Evolutionary conservation across 176 grass and related monocot genomes (phyloP).

Genomic region (Paspalum vaginatum): DNA sequence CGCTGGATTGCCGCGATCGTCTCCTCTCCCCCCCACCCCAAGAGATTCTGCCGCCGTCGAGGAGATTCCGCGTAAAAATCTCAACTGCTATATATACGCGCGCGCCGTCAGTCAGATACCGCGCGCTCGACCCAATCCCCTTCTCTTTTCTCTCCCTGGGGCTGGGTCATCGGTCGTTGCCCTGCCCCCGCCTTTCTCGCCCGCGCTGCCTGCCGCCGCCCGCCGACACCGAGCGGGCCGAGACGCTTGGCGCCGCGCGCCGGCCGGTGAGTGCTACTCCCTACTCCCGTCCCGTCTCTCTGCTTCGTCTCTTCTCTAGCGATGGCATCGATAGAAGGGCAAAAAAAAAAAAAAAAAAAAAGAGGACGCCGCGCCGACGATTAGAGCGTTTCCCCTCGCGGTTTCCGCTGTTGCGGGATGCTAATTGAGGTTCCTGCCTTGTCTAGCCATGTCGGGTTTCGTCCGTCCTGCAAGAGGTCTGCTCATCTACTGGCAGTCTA

Average conservation of each 20-base stretch:
- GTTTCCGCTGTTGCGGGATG: not conserved
- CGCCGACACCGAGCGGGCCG: slow-evolving; percentile 3
- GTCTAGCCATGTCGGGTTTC: not conserved
- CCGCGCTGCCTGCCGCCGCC: not conserved
- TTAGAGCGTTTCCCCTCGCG: not conserved
- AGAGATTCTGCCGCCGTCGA: slow-evolving; percentile 21
- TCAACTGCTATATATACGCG: not conserved
- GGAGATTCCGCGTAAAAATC: not conserved
- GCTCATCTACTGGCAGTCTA: not conserved
- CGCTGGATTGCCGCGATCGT: too few relatives aligned
- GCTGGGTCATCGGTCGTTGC: not conserved
- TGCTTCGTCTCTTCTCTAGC: not conserved
- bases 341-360: too few relatives aligned
- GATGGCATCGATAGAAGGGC: too few relatives aligned
- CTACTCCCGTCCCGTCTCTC: not conserved
- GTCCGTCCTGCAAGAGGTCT: not conserved
- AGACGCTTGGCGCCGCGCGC: not conserved
- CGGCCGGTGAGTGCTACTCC: slow-evolving; percentile 28
- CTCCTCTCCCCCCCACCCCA: not conserved
- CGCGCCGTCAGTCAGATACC: not conserved
- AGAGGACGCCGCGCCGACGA: not conserved
- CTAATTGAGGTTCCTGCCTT: not conserved
- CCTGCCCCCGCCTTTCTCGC: not conserved
- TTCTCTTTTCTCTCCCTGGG: not conserved
- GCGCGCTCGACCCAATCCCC: not conserved